These are phyloP conservation scores for Bryum argenteum DNA, from an alignment of 225 moss, liverwort and hornwort genomes.

Conservation along the genomic window DNA sequence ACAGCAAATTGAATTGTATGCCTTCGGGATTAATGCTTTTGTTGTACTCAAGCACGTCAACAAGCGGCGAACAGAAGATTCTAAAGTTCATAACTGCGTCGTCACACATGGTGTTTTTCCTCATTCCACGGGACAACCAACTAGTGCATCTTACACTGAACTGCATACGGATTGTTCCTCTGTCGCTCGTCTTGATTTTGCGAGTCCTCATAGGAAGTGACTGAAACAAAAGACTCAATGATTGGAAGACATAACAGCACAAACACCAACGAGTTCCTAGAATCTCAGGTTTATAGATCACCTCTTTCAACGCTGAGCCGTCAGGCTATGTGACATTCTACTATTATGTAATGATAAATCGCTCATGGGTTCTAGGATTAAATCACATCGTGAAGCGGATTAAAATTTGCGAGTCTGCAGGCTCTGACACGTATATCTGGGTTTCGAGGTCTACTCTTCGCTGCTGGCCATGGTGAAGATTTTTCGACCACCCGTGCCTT, in stretches of 20 bases:
- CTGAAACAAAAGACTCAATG: background rate
- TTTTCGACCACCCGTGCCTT: conserved; percentile 71
- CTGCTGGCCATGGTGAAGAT: conserved; percentile 78
- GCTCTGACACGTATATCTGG: background rate
- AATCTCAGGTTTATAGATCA: background rate
- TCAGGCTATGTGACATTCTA: background rate
- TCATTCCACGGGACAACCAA: too few relatives aligned
- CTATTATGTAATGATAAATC: background rate
- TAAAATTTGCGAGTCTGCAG: background rate
- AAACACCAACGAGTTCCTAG: background rate
- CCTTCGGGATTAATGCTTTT: too few relatives aligned
- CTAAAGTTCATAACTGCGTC: too few relatives aligned
- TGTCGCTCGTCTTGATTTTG: background rate
- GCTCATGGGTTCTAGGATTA: background rate
- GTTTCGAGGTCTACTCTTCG: background rate
- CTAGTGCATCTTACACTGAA: too few relatives aligned
- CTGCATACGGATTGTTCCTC: too few relatives aligned
- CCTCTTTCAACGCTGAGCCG: background rate
- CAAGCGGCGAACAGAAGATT: too few relatives aligned
- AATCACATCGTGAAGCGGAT: conserved; percentile 4
- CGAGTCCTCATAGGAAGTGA: background rate
- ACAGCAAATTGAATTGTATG: too few relatives aligned
- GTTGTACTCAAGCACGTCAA: too few relatives aligned
- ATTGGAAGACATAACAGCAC: too few relatives aligned
- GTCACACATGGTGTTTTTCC: too few relatives aligned